Evolutionary conservation across 1,139 yeast species (phyloP), one percentile per base, ranked within the genome.

Genomic region (Scheffersomyces illinoinensis): DNA sequence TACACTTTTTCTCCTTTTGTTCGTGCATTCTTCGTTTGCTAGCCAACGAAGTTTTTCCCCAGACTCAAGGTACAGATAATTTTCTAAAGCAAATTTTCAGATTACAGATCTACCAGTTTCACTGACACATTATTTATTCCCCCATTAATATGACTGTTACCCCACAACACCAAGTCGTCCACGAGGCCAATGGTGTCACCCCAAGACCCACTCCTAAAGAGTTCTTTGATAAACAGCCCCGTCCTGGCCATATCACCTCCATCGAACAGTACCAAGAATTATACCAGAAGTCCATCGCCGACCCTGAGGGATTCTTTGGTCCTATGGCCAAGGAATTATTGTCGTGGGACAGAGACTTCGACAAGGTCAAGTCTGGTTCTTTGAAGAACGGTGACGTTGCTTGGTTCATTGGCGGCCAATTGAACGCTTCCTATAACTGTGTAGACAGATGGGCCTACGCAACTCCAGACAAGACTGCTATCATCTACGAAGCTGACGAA

Each of bases 401-500:
- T 53, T 95, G 98, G 98, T 95, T 95, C 72, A 76, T 92, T 57
- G 95, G 92, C 63, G 99, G 99, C 72, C 89, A 90, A 78, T 85
- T 95, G 74, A 95, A 95, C 72, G 98, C 99, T 55, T 84, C 92
- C 61, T 93, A 89, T 81, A 95, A 95, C 82, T 91, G 97, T 85
- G 97, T 95, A 66, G 99, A 95, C 78, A 88, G 98, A 81, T 97
- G 92, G 72, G 99, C 99, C 10, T 84, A 90, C 65, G 84, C 83
- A 58, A 89, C 85, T 72, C 99, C 99, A 60, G 86, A 92, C 72
- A 92, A 93, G 80, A 83, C 86, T 47, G 99, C 99, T 61, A 81
- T 95, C 63, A 90, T 93, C 68, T 93, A 91, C 79, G 99, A 95
- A 80, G 98, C 98, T 59, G 99, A 95, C 75, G 96, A 91, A 67